Base-by-base conservation (phyloP, 2,329 filamentous ascomycete genomes). In the Rhexocercosporidium sp. region DNA sequence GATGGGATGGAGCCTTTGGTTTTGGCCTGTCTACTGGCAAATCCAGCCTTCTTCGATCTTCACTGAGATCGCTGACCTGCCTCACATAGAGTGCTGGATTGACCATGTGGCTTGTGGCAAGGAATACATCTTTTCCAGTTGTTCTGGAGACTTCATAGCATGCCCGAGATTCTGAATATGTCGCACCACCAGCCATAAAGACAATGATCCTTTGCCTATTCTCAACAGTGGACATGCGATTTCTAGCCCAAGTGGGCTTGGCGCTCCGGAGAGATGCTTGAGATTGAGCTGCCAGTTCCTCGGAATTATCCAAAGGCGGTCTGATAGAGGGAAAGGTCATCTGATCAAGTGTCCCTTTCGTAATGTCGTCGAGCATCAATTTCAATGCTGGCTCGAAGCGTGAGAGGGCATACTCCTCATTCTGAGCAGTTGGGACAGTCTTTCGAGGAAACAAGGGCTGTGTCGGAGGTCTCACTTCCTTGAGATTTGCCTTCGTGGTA, bases 121-220 rank as follows among this genome's bases (percentile, higher is more conserved):
- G 86, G 77, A 96, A 92, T n/a, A 98, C 83, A 73, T 99, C 96
- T 71, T 91, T 88, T 62, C 88, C 88, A 56, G 88, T 88, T 59
- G 88, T 82, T 62, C 89, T 86, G 2, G 92, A 91, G 29, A 95
- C 82, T 75, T 97, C 93, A 77, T 98, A 98, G 81, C 96, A 99
- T 14, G 90, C 86, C 31, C 96, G 89, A 37, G 92, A 87, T 80
- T 99, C 96, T 5, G 93, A 94, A 78, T 95, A 97, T 0, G 96
- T 98, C 22, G 96, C 96, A 53, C 96, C 96, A 57, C 96, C 96
- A 1, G 95, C 96, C 86, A 98, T 91, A 78, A 97, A 98, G 18
- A 98, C 90, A 67, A 99, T 92, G 63, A 98, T 86, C 62, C 96
- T 89, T 78, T 99, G 96, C 62, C 91, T 88, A 71, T 94, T 96